Percentiles rank a stretch among this genome's conserved stretches.
These are phyloP conservation scores for Acanthamoeba rhysodes DNA, from an alignment of 208 protist species.

Conservation along the genomic window DNA sequence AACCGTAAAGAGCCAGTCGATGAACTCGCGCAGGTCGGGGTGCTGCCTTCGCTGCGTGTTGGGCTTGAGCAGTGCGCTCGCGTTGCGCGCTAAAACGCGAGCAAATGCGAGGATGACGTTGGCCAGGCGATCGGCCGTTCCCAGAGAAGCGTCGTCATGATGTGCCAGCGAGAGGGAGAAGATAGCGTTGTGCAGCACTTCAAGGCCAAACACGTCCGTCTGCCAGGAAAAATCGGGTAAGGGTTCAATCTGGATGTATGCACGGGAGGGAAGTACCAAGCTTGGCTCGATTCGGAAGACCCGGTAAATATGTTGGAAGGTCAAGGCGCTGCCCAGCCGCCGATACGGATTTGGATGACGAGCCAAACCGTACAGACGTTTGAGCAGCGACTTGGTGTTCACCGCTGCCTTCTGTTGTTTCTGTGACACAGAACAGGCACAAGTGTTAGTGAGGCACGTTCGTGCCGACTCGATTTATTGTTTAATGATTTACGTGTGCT, in stretches of 20 bases:
- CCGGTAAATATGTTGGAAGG: constrained; percentile 81
- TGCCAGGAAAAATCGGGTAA: constrained; percentile 26
- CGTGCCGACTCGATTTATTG: neutral
- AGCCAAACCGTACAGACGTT: constrained; percentile 86
- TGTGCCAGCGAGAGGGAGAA: constrained; percentile 79
- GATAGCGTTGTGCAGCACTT: constrained; percentile 85
- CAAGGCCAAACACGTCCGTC: constrained; percentile 81
- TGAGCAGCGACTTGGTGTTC: constrained; percentile 82
- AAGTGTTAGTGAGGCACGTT: neutral
- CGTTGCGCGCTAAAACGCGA: constrained; percentile 74
- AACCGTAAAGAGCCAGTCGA: constrained; percentile 85
- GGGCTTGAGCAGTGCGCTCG: constrained; percentile 69
- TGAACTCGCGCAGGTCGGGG: constrained; percentile 77
- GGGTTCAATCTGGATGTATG: neutral
- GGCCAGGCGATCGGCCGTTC: constrained; percentile 46
- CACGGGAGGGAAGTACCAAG: neutral
- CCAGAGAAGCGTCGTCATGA: constrained; percentile 55
- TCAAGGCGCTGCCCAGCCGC: constrained; percentile 83
- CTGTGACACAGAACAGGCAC: neutral
- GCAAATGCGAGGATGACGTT: constrained; percentile 39
- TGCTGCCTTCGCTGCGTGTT: constrained; percentile 79
- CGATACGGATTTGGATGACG: constrained; percentile 86
- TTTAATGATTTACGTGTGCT: neutral
- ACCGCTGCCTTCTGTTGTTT: constrained; percentile 74
- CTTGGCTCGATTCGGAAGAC: constrained; percentile 59